Conservation (phyloP, 805 yeast genomes). For the Maudiozyma serrabonitensis region DNA sequence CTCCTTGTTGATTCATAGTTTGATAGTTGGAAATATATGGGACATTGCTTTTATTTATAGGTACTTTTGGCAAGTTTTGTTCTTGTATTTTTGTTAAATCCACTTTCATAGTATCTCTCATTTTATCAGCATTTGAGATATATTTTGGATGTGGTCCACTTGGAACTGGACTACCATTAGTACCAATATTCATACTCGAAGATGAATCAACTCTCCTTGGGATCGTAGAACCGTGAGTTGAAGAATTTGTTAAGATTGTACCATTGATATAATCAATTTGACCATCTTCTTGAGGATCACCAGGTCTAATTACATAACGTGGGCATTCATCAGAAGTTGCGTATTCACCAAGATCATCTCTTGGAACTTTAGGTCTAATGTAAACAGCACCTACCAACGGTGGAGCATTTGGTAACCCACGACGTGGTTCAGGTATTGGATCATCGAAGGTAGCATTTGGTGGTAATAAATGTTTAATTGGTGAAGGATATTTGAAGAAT, state of each 20-base stretch:
- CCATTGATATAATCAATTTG: conserved; percentile 26
- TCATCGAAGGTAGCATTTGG: conserved; percentile 62
- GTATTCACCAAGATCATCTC: conserved; percentile 78
- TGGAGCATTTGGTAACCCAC: conserved; percentile 79
- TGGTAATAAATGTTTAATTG: conserved; percentile 68
- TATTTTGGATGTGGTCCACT: background rate
- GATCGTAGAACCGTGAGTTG: conserved; percentile 5
- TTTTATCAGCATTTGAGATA: background rate
- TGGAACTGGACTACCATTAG: background rate
- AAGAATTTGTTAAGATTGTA: conserved; percentile 17
- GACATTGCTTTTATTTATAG: background rate
- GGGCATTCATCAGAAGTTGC: conserved; percentile 40
- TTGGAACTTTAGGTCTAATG: conserved; percentile 59
- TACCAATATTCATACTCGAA: background rate
- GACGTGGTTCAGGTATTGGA: conserved; percentile 73
- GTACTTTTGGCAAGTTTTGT: background rate
- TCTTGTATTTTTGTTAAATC: background rate
- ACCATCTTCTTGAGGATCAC: conserved; percentile 31
- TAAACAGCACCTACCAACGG: conserved; percentile 92
- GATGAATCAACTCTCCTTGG: background rate
- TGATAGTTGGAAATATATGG: too few species aligned
- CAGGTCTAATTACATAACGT: conserved; percentile 35
- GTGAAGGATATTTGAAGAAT: conserved; percentile 69
- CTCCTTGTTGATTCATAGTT: too few species aligned
- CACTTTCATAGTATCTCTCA: background rate